Evolutionary conservation across 768 basidiomycete species (phyloP).

Genomic region (Suillus americanus): DNA sequence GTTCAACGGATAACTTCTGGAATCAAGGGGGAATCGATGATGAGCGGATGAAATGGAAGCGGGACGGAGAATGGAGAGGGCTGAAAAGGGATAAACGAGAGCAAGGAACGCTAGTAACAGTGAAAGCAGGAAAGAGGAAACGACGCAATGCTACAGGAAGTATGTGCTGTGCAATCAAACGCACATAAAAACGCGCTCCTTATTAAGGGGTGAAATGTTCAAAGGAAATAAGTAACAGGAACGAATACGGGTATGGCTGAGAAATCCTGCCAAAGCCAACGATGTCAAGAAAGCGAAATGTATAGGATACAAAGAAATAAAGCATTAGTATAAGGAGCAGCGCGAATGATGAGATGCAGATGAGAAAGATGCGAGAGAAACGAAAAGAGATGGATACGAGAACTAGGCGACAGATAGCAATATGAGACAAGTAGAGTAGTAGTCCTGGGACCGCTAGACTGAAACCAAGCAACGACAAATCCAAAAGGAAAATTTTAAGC

Average conservation of each 20-base stretch:
- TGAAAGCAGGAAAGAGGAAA: constrained; percentile 28
- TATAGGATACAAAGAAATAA: constrained; percentile 30
- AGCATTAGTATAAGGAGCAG: constrained; percentile 32
- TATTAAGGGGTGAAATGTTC: constrained; percentile 35
- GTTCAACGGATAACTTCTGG: background rate
- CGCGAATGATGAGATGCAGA: constrained; percentile 12
- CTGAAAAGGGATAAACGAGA: constrained; percentile 13
- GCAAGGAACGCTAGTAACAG: constrained; percentile 15
- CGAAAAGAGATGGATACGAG: constrained; percentile 9
- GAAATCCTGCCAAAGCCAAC: constrained; percentile 32
- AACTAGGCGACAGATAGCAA: constrained; percentile 33
- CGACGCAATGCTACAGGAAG: constrained; percentile 36
- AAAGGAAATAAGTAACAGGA: constrained; percentile 34
- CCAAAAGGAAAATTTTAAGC: constrained; percentile 25
- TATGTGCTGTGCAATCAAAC: constrained; percentile 28
- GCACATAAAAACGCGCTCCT: constrained; percentile 32
- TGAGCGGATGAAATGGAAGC: background rate
- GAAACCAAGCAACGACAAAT: constrained; percentile 23
- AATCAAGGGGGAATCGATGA: background rate
- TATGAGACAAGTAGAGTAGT: constrained; percentile 34
- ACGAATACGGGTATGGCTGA: constrained; percentile 20
- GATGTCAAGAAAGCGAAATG: constrained; percentile 27
- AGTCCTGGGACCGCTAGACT: constrained; percentile 27
- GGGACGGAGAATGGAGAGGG: constrained; percentile 5
- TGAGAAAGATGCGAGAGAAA: constrained; percentile 13